Evolutionary conservation across 345 rosid species (phyloP).

Genomic region (Arabidopsis suecica): DNA sequence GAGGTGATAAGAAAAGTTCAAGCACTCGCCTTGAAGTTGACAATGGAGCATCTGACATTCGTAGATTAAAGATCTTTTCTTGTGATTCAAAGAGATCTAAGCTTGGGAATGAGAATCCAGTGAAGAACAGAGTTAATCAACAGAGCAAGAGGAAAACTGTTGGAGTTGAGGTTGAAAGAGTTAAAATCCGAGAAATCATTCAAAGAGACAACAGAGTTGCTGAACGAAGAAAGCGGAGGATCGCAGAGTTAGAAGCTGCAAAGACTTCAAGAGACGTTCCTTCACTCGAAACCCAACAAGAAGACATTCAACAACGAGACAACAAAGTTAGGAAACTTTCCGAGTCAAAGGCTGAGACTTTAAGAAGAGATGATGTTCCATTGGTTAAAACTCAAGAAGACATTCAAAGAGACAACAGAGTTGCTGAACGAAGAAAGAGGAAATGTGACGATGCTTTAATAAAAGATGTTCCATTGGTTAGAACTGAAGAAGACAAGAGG

Average conservation of each 20-base stretch:
- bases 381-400: background rate
- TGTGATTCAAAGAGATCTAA: conserved; percentile 6
- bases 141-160: background rate
- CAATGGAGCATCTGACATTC: conserved; percentile 15
- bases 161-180: conserved; percentile 18
- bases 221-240: conserved; percentile 29
- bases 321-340: background rate
- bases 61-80: conserved; percentile 7
- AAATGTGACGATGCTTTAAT: background rate
- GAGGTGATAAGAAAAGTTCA: background rate
- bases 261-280: background rate
- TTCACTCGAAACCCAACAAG: background rate
- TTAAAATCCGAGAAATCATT: background rate
- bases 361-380: background rate
- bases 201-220: conserved; percentile 35
- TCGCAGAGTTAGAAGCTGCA: background rate
- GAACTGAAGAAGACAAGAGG: background rate
- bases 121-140: conserved; percentile 24
- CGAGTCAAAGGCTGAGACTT: conserved; percentile 3
- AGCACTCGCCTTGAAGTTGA: conserved; percentile 15
- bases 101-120: background rate
- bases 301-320: background rate
- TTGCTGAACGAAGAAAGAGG: background rate
- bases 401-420: conserved; percentile 14
- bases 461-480: conserved; percentile 6